Evolutionary conservation across 345 rosid genomes (phyloP), one percentile per base, ranked within the genome.

Genomic region (Gossypium arboreum): DNA sequence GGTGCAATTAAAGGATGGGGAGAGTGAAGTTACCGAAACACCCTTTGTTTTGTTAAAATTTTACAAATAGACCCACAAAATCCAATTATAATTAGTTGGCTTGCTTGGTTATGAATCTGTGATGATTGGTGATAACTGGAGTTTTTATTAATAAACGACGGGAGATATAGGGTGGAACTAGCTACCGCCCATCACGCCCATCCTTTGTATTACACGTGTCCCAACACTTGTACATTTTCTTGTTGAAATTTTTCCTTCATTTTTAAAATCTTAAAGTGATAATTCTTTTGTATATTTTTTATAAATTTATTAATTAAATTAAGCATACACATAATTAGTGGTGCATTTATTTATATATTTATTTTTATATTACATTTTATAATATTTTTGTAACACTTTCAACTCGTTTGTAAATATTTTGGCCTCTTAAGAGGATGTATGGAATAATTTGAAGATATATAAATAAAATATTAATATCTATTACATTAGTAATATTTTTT

Each of bases 151-250:
- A 60, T 25, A 12, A 58, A 12, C 2, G 39, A 20, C 56, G 18
- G 16, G 11, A 50, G 27, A 55, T 52, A 59, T 63, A 73, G 64
- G 68, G 56, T 72, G 59, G 71, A 47, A 64, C 58, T 12, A 56
- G 67, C 66, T 29, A 50, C 44, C 73, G 57, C 52, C 65, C 39
- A 71, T 76, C 84, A 29, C 56, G 22, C 8, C n/a, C 79, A 76
- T 88, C 81, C 1, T 27, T 61, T 61, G 47, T 75, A 84, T 86
- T 87, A 85, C 89, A 88, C 90, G 91, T 88, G 88, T 84, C 81
- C 72, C 82, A 79, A 77, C 83, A 66, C 0, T 25, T 68, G 15
- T 12, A 1, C 48, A 16, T 65, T 9, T 24, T 2, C 2, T 10
- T 10, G 20, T 34, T 24, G 48, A 29, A 34, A 54, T 1, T 34